Evolutionary conservation across 345 rosid species (phyloP).

Genomic region (Erysimum cheiranthoides): DNA sequence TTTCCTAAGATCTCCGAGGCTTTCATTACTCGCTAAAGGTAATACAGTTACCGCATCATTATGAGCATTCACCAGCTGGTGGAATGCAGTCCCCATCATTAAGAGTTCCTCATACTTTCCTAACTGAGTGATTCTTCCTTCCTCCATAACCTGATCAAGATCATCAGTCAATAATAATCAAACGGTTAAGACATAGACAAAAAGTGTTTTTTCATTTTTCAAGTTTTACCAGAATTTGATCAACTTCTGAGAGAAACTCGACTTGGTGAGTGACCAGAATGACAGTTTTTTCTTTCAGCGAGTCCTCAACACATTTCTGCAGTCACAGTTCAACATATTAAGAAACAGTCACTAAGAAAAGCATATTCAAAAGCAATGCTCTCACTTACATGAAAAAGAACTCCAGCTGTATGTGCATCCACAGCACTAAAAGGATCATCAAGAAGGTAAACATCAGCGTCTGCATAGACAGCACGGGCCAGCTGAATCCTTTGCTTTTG

Average conservation of each 20-base stretch:
- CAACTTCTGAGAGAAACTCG: constrained; percentile 74
- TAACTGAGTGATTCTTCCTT: constrained; percentile 60
- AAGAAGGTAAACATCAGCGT: constrained; percentile 77
- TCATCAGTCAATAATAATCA: constrained; percentile 7
- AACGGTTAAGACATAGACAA: not conserved
- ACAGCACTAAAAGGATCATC: constrained; percentile 91
- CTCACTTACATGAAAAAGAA: constrained; percentile 65
- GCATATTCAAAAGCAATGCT: not conserved
- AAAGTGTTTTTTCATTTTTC: not conserved
- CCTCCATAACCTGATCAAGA: constrained; percentile 64
- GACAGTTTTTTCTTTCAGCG: constrained; percentile 64
- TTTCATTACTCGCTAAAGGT: constrained; percentile 47
- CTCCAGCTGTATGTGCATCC: constrained; percentile 81
- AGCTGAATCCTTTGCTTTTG: constrained; percentile 89
- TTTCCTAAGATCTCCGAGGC: constrained; percentile 30
- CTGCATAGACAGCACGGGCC: constrained; percentile 76
- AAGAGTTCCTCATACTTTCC: constrained; percentile 70
- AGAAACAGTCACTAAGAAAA: constrained; percentile 17
- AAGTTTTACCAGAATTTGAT: constrained; percentile 61
- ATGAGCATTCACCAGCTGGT: constrained; percentile 79
- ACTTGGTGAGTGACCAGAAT: constrained; percentile 87
- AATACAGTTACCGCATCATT: constrained; percentile 57
- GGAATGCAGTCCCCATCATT: constrained; percentile 62
- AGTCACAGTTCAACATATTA: constrained; percentile 27
- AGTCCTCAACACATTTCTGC: constrained; percentile 78